Base-by-base conservation (phyloP, 768 basidiomycete genomes). In the Lactarius pseudohatsudake region DNA sequence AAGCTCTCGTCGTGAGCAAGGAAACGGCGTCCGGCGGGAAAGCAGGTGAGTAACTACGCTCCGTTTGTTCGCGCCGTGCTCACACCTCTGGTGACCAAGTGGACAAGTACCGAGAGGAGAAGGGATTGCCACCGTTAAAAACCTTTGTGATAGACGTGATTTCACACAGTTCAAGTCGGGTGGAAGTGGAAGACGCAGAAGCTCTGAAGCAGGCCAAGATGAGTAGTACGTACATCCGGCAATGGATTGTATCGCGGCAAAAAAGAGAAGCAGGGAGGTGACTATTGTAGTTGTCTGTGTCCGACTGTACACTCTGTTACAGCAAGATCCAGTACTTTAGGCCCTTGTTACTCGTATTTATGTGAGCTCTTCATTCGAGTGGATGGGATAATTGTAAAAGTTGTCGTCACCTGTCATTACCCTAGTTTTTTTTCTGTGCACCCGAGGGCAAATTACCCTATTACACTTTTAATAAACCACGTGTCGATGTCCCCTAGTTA, bases 151-250 rank as follows among this genome's bases (percentile, higher is more conserved):
- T 98, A 72, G 92, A 96, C 74, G 94, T 98, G 69, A 94, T 98
- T 66, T 92, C 91, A 0, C 77, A 88, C 55, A 83, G 82, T 38
- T 81, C 81, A 4, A 77, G 83, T 22, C 85, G 79, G 63, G 76
- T 91, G 30, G 86, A 86, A 58, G 81, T 82, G 58, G 84, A 83
- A 26, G 91, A 96, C 73, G 82, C 85, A 20, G 85, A 87, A 63
- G 76, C 82, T 73, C 76, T 96, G 65, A 89, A 88, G 74, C 81
- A 85, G 69, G 84, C 87, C 34, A 99, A 99, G 81, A 87, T 98
- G 84, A 94, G 97, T 75, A 97, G 94, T 74, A 96, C 95, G 8
- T 91, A 84, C 67, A 96, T 99, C 70, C 82, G 97, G 53, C 82
- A 89, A 70, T 96, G 95, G 94, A 89, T 99, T 67, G 86, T 80